phyloP scores from a whole-genome alignment of 768 basidiomycete genomes.

The Auriculariales sp. region DNA sequence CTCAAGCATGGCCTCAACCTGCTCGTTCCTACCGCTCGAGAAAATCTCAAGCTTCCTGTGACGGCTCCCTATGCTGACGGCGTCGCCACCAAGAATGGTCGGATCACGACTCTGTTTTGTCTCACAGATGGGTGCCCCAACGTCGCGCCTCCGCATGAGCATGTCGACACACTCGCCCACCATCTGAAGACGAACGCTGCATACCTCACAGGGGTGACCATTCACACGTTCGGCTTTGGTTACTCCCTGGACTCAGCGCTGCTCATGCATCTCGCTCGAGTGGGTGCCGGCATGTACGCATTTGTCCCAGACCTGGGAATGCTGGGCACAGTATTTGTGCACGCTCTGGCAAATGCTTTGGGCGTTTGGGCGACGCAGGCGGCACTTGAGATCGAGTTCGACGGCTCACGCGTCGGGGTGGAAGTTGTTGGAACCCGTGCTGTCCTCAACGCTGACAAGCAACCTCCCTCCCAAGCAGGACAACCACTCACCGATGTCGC shows the following conservation, averaged over 20 bases:
- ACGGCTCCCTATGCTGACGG: not conserved
- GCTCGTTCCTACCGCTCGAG: constrained; percentile 1
- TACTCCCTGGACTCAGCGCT: constrained; percentile 9
- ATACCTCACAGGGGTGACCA: constrained; percentile 5
- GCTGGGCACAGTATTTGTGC: constrained; percentile 10
- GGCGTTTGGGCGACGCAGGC: constrained; percentile 6
- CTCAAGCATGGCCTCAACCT: constrained; percentile 8
- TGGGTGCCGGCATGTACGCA: constrained; percentile 4
- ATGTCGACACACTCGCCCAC: constrained; percentile 7
- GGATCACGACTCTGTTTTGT: constrained; percentile 8
- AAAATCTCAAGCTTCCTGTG: no score
- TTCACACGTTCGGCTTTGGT: constrained; percentile 10
- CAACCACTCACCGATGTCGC: no score
- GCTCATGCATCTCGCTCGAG: constrained; percentile 5
- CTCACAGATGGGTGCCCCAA: constrained; percentile 9
- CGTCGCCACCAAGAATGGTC: not conserved
- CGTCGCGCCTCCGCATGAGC: constrained; percentile 7
- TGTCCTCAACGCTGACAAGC: no score
- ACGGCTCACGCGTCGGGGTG: constrained; percentile 1
- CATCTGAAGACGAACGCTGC: constrained; percentile 7
- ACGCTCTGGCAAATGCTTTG: constrained; percentile 9
- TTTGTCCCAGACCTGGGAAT: constrained; percentile 10
- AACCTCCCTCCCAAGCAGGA: no score
- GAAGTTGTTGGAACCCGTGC: no score
- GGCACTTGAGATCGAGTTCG: constrained; percentile 4